phyloP scores from a whole-genome alignment of 495 filamentous ascomycete genomes.

The Amphirosellinia nigrospora region DNA sequence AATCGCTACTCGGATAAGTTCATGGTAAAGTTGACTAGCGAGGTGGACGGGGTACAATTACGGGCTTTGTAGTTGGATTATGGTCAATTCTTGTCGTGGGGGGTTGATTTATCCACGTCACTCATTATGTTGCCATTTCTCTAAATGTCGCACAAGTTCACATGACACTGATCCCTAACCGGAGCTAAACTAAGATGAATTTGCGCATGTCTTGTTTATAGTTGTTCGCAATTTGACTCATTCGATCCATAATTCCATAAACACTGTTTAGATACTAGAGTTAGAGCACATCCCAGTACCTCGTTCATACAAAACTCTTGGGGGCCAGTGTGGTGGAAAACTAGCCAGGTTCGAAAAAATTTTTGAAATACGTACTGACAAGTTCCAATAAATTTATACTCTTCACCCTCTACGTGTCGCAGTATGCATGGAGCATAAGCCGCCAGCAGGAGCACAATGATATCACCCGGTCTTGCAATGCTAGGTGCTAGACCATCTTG shows the following conservation, averaged over 20 bases:
- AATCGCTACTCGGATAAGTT: not conserved
- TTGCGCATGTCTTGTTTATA: not conserved
- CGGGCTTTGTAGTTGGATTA: not conserved
- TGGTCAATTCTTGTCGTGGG: no score
- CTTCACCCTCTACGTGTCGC: not conserved
- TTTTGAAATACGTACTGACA: not conserved
- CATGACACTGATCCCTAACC: not conserved
- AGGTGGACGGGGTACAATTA: not conserved
- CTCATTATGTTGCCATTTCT: no score
- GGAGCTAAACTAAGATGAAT: not conserved
- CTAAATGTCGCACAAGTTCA: not conserved
- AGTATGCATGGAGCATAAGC: not conserved
- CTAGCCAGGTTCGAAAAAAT: not conserved
- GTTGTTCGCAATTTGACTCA: not conserved
- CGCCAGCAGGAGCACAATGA: not conserved
- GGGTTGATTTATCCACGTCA: no score
- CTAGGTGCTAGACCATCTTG: not conserved
- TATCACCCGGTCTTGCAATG: not conserved
- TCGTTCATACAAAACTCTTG: not conserved
- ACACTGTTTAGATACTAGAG: not conserved
- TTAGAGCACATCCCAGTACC: not conserved
- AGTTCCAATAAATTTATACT: not conserved
- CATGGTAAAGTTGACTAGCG: not conserved
- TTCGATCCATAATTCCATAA: not conserved
- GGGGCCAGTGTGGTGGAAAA: not conserved